A percentile compares a stretch with the other conserved stretches of the same genome.
Evolutionary conservation across 1,284 basidiomycete species (phyloP).

Genomic region (Caloboletus firmus): DNA sequence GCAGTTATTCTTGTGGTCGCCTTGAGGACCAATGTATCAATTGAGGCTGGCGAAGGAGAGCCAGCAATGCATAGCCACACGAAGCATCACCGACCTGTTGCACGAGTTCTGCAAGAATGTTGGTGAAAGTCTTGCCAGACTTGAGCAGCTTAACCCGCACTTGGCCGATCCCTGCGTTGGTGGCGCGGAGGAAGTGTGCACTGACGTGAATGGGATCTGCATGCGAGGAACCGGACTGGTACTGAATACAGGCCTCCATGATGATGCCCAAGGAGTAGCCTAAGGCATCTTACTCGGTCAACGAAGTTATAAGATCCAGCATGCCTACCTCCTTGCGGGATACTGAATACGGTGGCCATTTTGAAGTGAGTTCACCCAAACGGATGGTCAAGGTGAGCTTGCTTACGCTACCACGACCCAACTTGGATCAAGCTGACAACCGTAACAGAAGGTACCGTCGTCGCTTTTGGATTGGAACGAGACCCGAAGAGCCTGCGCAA

Average conservation of each 20-base stretch:
- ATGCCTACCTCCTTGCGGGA: slow-evolving; percentile 54
- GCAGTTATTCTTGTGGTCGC: slow-evolving; percentile 46
- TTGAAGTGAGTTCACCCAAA: neutral
- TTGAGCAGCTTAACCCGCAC: slow-evolving; percentile 49
- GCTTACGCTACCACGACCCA: slow-evolving; percentile 49
- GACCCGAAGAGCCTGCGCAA: slow-evolving; percentile 25
- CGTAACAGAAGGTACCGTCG: slow-evolving; percentile 33
- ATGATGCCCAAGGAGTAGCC: slow-evolving; percentile 59
- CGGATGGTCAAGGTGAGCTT: neutral
- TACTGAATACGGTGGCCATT: slow-evolving; percentile 31
- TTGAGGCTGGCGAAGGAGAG: neutral
- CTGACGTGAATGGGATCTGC: slow-evolving; percentile 58
- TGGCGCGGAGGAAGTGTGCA: slow-evolving; percentile 54
- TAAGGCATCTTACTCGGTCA: slow-evolving; percentile 23
- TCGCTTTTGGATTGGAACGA: slow-evolving; percentile 11
- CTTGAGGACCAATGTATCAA: slow-evolving; percentile 34
- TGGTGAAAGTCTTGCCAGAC: slow-evolving; percentile 51
- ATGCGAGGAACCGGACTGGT: slow-evolving; percentile 48
- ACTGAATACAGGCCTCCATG: slow-evolving; percentile 51
- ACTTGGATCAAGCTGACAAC: slow-evolving; percentile 43
- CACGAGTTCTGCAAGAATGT: slow-evolving; percentile 53
- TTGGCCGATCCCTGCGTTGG: slow-evolving; percentile 42
- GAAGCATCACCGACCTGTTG: slow-evolving; percentile 46
- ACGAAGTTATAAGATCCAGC: neutral
- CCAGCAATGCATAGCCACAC: neutral